phyloP scores from a whole-genome alignment of 2,329 filamentous ascomycete species.

The Talaromyces piceae region DNA sequence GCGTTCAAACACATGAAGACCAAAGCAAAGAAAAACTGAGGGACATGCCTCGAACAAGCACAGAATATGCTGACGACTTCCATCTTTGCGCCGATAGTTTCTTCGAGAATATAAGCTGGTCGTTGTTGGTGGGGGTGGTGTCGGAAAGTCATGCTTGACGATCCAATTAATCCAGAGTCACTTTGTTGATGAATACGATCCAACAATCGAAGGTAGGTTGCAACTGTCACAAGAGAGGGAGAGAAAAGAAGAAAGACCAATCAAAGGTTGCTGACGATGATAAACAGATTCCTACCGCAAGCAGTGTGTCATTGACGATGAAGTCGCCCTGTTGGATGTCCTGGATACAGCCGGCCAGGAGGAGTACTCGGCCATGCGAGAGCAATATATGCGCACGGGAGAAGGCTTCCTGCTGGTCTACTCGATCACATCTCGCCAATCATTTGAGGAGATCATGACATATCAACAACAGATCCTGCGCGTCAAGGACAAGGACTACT shows the following conservation, averaged over 20 bases:
- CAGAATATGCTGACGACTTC: slow-evolving; percentile 15
- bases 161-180: slow-evolving; percentile 95
- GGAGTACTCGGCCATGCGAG: slow-evolving; percentile 98
- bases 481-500: slow-evolving; percentile 99
- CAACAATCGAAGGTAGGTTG: slow-evolving; percentile 80
- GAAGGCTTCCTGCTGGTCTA: slow-evolving; percentile 97
- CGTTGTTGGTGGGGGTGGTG: slow-evolving; percentile 94
- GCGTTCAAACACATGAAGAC: not conserved
- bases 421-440: slow-evolving; percentile 94
- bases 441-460: slow-evolving; percentile 96
- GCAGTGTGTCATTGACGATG: slow-evolving; percentile 98
- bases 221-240: no score
- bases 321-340: slow-evolving; percentile 94
- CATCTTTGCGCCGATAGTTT: slow-evolving; percentile 48
- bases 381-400: slow-evolving; percentile 99
- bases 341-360: slow-evolving; percentile 97
- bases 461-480: slow-evolving; percentile 98
- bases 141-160: slow-evolving; percentile 98
- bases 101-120: slow-evolving; percentile 92
- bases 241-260: no score
- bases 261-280: slow-evolving; percentile 6
- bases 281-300: slow-evolving; percentile 92
- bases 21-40: not conserved
- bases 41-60: no score
- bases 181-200: slow-evolving; percentile 99